Conservation (phyloP, 306 rosid genomes). For the Alnus glutinosa region DNA sequence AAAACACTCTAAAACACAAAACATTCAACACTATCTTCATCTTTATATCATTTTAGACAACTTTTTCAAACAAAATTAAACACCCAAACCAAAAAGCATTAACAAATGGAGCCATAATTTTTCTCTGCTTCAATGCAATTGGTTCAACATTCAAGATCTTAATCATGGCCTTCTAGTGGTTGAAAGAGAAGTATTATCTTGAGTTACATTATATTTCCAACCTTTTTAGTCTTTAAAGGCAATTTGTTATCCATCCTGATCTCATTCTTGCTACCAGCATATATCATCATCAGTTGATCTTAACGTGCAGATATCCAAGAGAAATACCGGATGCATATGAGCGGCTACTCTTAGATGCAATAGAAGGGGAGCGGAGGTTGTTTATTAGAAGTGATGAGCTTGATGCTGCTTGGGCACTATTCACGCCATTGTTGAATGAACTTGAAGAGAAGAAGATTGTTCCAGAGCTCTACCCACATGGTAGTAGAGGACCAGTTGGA, state of each 20-base stretch:
- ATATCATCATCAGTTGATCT: background rate
- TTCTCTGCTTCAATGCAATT: too few relatives aligned
- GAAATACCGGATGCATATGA: conserved; percentile 98
- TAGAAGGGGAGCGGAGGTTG: conserved; percentile 89
- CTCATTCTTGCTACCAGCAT: background rate
- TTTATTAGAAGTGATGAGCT: conserved; percentile 98
- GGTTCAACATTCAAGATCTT: background rate
- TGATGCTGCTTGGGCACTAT: conserved; percentile 89
- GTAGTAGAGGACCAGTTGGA: conserved; percentile 96
- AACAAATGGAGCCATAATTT: too few relatives aligned
- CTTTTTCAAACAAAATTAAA: too few relatives aligned
- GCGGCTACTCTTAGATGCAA: conserved; percentile 86
- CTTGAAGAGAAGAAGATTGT: conserved; percentile 81
- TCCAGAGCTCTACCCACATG: conserved; percentile 94
- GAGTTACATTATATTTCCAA: background rate
- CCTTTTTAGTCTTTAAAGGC: background rate
- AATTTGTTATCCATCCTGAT: background rate
- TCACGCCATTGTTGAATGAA: conserved; percentile 87
- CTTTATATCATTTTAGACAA: too few relatives aligned
- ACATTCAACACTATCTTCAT: too few relatives aligned
- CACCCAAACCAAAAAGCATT: too few relatives aligned
- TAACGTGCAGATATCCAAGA: conserved; percentile 63
- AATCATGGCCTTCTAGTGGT: background rate
- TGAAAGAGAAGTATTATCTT: background rate
- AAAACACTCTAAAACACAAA: too few relatives aligned